Evolutionary conservation across 192 early-diverging fungal genomes (phyloP).

Genomic region (Podila clonocystis): DNA sequence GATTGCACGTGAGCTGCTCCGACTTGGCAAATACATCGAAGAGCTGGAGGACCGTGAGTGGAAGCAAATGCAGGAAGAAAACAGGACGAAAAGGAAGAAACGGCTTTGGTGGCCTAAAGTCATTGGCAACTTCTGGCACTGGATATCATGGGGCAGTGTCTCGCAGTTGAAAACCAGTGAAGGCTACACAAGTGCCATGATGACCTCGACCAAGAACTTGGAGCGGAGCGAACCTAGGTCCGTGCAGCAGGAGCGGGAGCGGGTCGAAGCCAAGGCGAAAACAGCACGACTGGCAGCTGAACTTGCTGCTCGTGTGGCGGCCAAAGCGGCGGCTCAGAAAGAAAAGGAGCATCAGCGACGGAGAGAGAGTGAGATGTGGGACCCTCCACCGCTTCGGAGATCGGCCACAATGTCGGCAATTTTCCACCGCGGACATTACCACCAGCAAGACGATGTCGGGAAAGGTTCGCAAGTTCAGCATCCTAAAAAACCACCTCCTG

Average conservation of each 20-base stretch:
- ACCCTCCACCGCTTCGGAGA: background rate
- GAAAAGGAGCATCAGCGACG: conserved; percentile 19
- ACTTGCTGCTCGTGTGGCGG: background rate
- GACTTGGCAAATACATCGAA: conserved; percentile 6
- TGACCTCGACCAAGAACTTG: conserved; percentile 9
- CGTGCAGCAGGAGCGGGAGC: conserved; percentile 2
- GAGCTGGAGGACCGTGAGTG: background rate
- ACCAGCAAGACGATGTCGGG: background rate
- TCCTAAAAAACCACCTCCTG: no score
- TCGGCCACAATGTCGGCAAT: conserved; percentile 4
- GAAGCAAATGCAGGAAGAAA: conserved; percentile 3
- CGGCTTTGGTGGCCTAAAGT: conserved; percentile 24
- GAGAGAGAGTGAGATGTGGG: background rate
- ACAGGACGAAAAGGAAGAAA: background rate
- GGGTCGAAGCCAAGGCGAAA: conserved; percentile 2
- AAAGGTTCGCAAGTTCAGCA: background rate
- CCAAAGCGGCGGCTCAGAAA: background rate
- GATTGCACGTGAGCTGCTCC: conserved; percentile 44
- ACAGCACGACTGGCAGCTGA: background rate
- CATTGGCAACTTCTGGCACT: conserved; percentile 11
- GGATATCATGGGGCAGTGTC: conserved; percentile 12
- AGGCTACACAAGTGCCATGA: conserved; percentile 4
- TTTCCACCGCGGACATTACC: background rate
- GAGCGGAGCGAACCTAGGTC: background rate
- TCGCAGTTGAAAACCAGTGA: conserved; percentile 3